Percentiles rank a stretch among this genome's conserved stretches.
These are phyloP conservation scores for Corchorus olitorius DNA, from an alignment of 345 rosid species.

Conservation along the genomic window DNA sequence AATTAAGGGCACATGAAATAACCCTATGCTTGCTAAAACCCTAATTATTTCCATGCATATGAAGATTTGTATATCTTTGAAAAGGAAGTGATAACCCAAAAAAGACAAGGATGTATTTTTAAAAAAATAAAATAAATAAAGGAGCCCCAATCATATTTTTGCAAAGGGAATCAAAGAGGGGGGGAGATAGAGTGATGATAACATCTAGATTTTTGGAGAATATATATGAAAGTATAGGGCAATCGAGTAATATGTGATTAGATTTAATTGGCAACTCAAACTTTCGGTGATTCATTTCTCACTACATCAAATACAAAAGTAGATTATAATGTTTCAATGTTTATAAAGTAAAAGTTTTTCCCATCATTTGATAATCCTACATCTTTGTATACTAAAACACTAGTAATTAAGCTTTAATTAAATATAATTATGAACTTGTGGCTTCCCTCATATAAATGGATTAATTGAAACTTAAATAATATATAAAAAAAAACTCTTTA, in stretches of 20 bases:
- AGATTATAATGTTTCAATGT: not conserved
- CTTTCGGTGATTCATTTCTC: slow-evolving; percentile 28
- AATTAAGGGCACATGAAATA: not conserved
- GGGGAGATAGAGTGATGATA: slow-evolving; percentile 11
- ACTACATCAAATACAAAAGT: not conserved
- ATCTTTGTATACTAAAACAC: not conserved
- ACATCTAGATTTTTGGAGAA: not conserved
- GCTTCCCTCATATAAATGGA: no score
- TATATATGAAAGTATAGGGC: not conserved
- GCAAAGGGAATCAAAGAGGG: not conserved
- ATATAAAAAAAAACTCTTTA: no score
- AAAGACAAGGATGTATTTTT: not conserved
- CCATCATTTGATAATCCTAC: not conserved
- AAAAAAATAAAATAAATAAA: not conserved
- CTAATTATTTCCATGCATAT: no score
- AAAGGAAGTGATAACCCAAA: no score
- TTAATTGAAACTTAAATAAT: no score
- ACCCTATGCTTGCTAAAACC: not conserved
- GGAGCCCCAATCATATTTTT: not conserved
- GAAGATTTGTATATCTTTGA: no score
- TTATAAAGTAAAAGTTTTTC: not conserved
- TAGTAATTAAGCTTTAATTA: no score
- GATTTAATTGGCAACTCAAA: slow-evolving; percentile 8
- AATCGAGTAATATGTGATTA: slow-evolving; percentile 22
- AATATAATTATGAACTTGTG: no score